A percentile compares a stretch with the other conserved stretches of the same genome.
Evolutionary conservation across 2,329 filamentous ascomycete genomes (phyloP).

Genomic region (Monilinia fructicola): DNA sequence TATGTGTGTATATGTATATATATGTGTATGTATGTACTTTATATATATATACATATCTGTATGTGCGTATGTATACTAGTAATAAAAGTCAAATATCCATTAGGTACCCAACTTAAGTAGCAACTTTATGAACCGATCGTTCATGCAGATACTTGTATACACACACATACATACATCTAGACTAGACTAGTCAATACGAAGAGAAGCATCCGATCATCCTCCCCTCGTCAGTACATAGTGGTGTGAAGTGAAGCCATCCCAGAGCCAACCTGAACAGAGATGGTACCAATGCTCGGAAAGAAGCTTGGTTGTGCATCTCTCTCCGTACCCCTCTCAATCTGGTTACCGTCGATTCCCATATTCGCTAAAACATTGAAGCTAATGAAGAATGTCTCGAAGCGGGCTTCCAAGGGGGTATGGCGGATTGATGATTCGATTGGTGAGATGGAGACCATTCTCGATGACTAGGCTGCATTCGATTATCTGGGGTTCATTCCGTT

Average conservation of each 20-base stretch:
- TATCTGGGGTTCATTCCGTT: not conserved
- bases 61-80: not conserved
- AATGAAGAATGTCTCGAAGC: constrained; percentile 9
- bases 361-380: not conserved
- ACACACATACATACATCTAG: not conserved
- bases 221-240: not conserved
- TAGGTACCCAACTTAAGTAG: not conserved
- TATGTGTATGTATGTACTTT: no score
- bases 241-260: not conserved
- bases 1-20: no score
- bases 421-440: not conserved
- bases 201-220: not conserved
- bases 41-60: no score
- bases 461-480: not conserved
- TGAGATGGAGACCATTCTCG: no score
- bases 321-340: not conserved
- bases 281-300: not conserved
- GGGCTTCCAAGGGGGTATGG: not conserved
- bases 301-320: constrained; percentile 11
- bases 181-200: constrained; percentile 17
- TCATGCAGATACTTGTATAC: constrained; percentile 1
- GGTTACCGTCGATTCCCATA: not conserved
- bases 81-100: not conserved
- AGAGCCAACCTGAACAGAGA: not conserved
- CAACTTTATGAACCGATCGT: not conserved